Conservation (phyloP, 2,329 filamentous ascomycete genomes). For the Calycina herbarum region DNA sequence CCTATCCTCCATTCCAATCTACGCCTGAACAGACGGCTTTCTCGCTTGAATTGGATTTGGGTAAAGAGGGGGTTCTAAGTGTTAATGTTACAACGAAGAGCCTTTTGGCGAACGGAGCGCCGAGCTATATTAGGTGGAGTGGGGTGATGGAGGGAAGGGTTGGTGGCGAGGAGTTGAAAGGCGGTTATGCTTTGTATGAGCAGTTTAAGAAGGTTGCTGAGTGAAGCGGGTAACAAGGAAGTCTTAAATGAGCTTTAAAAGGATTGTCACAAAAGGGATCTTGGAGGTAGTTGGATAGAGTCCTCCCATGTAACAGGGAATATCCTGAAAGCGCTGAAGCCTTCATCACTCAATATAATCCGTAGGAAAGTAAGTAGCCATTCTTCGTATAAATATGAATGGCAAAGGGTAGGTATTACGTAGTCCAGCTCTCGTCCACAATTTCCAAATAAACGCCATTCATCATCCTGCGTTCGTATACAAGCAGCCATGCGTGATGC, state of each 20-base stretch:
- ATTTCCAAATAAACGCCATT: conserved; percentile 5
- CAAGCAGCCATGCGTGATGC: conserved; percentile 6
- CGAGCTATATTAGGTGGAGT: conserved; percentile 6
- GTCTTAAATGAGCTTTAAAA: too few species aligned
- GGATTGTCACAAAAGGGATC: too few species aligned
- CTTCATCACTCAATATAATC: not conserved
- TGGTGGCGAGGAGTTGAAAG: not conserved
- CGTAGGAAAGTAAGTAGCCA: not conserved
- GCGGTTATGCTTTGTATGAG: conserved; percentile 2
- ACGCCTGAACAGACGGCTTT: not conserved
- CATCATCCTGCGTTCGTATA: conserved; percentile 4
- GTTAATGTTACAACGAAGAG: not conserved
- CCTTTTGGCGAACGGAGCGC: not conserved
- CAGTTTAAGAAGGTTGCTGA: conserved; percentile 6
- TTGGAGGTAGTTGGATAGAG: not conserved
- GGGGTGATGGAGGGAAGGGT: conserved; percentile 3
- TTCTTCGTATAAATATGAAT: not conserved
- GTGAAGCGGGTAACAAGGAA: too few species aligned
- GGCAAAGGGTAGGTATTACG: not conserved
- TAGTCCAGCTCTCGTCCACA: conserved; percentile 2
- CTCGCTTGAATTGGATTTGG: conserved; percentile 9
- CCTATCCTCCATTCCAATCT: conserved; percentile 5
- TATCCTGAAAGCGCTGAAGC: not conserved
- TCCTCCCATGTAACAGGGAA: not conserved
- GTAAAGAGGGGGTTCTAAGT: conserved; percentile 5